Conservation (phyloP, 306 rosid species). For the Casuarina equisetifolia region DNA sequence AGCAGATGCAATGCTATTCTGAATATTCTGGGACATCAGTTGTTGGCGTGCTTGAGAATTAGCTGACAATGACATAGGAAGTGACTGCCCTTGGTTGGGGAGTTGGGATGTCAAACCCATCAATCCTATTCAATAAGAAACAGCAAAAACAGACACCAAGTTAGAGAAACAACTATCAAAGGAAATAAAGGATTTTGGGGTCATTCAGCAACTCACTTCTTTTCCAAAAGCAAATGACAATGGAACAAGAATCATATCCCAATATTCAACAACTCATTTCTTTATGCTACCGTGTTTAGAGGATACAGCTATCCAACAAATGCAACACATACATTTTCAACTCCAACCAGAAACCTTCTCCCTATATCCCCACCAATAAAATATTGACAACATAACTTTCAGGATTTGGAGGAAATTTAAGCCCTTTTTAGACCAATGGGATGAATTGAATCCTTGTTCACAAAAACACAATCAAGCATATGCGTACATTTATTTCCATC, state of each 20-base stretch:
- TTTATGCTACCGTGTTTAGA: not conserved
- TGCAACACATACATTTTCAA: not conserved
- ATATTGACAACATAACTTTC: not conserved
- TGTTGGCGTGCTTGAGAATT: slow-evolving; percentile 68
- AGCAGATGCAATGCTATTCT: slow-evolving; percentile 47
- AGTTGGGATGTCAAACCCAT: slow-evolving; percentile 55
- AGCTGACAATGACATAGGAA: slow-evolving; percentile 47
- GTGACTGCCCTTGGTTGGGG: slow-evolving; percentile 62
- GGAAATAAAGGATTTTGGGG: not conserved
- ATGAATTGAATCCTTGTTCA: not conserved
- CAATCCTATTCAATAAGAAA: slow-evolving; percentile 41
- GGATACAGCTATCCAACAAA: not conserved
- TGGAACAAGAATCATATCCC: too few relatives aligned
- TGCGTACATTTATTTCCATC: not conserved
- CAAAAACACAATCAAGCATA: not conserved
- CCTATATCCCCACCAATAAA: not conserved
- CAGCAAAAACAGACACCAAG: slow-evolving; percentile 6
- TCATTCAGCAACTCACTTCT: not conserved
- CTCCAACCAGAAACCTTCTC: not conserved
- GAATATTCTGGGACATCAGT: slow-evolving; percentile 66
- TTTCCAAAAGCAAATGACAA: not conserved
- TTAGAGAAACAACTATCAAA: slow-evolving; percentile 14
- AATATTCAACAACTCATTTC: too few relatives aligned
- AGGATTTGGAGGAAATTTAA: not conserved
- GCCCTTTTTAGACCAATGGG: not conserved